These are phyloP conservation scores for Aureococcus anophagefferens DNA, from an alignment of 108 stramenopile genomes.

Conservation along the genomic window DNA sequence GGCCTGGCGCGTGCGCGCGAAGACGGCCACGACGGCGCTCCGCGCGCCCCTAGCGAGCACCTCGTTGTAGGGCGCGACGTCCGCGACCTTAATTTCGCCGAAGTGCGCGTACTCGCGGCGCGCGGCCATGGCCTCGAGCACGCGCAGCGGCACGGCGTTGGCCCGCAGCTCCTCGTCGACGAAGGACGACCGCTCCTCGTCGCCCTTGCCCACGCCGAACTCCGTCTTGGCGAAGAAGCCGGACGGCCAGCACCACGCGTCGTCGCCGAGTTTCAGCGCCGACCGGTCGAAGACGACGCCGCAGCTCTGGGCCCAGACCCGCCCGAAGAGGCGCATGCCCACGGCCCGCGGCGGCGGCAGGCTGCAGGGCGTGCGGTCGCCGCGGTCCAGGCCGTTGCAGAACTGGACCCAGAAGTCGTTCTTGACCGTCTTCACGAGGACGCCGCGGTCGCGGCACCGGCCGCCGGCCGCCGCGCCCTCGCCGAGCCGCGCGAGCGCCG, in stretches of 20 bases:
- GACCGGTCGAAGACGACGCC: neutral
- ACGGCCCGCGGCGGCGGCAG: neutral
- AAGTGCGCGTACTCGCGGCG: neutral
- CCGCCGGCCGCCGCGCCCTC: too few species aligned
- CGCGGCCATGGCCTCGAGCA: neutral
- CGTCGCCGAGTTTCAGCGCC: neutral
- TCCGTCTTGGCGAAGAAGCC: neutral
- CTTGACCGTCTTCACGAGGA: neutral
- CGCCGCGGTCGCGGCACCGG: neutral
- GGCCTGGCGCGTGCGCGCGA: neutral
- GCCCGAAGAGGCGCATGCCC: neutral
- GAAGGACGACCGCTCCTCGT: neutral
- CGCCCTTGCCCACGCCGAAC: neutral
- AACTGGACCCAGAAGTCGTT: neutral
- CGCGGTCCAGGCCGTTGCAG: neutral
- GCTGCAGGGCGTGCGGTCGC: neutral
- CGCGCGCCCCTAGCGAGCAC: neutral
- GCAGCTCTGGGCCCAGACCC: neutral
- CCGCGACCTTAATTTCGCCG: neutral
- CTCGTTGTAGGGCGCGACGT: neutral
- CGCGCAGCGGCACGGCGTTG: neutral
- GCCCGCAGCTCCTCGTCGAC: neutral
- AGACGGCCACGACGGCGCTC: neutral
- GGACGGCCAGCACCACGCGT: neutral
- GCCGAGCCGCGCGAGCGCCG: too few species aligned